Evolutionary conservation across 1,284 basidiomycete genomes (phyloP).

Genomic region (Microbotryum saponariae): DNA sequence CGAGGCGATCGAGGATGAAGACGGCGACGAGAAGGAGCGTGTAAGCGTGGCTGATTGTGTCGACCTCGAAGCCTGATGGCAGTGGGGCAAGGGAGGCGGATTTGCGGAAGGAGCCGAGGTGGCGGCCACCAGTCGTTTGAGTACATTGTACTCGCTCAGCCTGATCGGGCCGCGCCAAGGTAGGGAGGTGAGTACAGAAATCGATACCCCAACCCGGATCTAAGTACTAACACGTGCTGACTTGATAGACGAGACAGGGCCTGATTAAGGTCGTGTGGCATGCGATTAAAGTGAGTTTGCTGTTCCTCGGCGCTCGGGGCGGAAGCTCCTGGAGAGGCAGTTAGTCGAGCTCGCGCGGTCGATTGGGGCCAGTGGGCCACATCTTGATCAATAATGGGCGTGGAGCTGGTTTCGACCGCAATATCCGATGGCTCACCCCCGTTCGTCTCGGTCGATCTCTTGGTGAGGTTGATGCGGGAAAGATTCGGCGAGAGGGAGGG

Average conservation of each 20-base stretch:
- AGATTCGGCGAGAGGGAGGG: no score
- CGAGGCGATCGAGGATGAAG: neutral
- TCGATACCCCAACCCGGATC: neutral
- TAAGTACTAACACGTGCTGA: conserved; percentile 17
- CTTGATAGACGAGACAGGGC: conserved; percentile 11
- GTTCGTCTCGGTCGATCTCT: no score
- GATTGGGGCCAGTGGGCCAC: no score
- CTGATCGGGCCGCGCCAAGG: conserved; percentile 1
- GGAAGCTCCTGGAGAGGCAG: no score
- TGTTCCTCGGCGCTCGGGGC: no score
- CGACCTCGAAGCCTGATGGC: neutral
- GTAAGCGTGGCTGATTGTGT: neutral
- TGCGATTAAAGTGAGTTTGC: neutral
- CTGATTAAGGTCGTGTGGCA: conserved; percentile 1
- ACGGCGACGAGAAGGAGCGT: neutral
- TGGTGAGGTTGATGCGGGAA: no score
- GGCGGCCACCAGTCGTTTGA: conserved; percentile 18
- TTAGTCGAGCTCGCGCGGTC: no score
- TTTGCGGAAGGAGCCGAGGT: neutral
- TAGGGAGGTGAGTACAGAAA: no score
- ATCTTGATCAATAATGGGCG: no score
- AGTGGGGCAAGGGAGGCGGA: neutral
- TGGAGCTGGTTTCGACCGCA: no score
- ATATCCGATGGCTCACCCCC: no score
- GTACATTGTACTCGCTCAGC: conserved; percentile 22